These are phyloP conservation scores for Exsudoporus frostii DNA, from an alignment of 768 basidiomycete species.

Conservation along the genomic window DNA sequence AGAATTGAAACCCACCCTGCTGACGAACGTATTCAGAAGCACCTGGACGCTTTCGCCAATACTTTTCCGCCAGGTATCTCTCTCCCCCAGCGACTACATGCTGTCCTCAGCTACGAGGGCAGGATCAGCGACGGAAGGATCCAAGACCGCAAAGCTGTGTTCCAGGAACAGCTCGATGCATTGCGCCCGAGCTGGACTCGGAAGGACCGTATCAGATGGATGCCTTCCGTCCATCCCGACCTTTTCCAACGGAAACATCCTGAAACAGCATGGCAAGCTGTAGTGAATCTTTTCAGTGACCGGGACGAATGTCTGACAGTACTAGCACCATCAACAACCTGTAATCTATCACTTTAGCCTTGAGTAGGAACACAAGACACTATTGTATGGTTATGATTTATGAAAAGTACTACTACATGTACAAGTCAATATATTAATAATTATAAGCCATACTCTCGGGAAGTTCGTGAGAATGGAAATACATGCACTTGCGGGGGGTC, in stretches of 20 bases:
- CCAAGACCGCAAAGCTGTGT: background rate
- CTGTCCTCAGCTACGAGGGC: slow-evolving; percentile 6
- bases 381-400: no score
- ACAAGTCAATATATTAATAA: no score
- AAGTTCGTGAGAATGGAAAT: no score
- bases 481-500: no score
- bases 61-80: slow-evolving; percentile 8
- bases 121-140: accelerated
- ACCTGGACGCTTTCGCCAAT: slow-evolving; percentile 7
- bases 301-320: no score
- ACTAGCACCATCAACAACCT: no score
- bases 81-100: slow-evolving; percentile 1
- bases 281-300: slow-evolving; percentile 9
- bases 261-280: slow-evolving; percentile 11
- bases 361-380: no score
- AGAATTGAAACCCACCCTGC: slow-evolving; percentile 3
- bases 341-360: no score
- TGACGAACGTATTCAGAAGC: background rate
- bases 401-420: no score
- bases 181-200: background rate
- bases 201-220: no score
- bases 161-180: background rate
- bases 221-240: background rate
- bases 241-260: background rate
- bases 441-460: no score